Percentiles rank a stretch among this genome's conserved stretches.
These are phyloP conservation scores for Aristolochia contorta DNA, from an alignment of 164 flowering plant species.

Conservation along the genomic window DNA sequence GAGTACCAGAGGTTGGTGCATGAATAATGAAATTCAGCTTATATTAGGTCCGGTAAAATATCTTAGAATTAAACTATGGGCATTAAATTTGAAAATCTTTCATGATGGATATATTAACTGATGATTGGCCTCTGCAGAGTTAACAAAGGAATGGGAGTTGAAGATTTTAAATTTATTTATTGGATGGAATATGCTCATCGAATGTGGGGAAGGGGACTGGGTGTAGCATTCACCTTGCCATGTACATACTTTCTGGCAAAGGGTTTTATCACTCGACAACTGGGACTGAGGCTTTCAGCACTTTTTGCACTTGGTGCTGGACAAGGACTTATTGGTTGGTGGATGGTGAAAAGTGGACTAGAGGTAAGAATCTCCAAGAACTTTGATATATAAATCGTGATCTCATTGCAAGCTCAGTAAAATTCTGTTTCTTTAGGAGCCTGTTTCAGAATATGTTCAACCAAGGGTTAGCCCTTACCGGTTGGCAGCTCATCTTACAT, in stretches of 20 bases:
- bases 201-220: constrained; percentile 98
- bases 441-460: constrained; percentile 51
- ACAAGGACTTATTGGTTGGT: constrained; percentile 98
- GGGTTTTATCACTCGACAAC: constrained; percentile 63
- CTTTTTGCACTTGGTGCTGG: constrained; percentile 97
- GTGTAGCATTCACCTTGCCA: constrained; percentile 81
- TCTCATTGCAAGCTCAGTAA: not conserved
- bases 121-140: constrained; percentile 36
- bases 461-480: constrained; percentile 98
- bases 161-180: constrained; percentile 91
- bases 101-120: not conserved
- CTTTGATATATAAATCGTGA: not conserved
- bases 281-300: constrained; percentile 72
- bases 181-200: constrained; percentile 99
- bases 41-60: no score
- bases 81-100: no score
- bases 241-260: constrained; percentile 79
- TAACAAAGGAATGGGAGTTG: constrained; percentile 81
- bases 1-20: constrained; percentile 75
- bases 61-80: no score
- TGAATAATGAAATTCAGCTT: not conserved
- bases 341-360: constrained; percentile 99
- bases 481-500: constrained; percentile 90
- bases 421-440: constrained; percentile 42
- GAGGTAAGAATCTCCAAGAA: constrained; percentile 40